phyloP scores from a whole-genome alignment of 441 rosid species.

The Populus hybrid region DNA sequence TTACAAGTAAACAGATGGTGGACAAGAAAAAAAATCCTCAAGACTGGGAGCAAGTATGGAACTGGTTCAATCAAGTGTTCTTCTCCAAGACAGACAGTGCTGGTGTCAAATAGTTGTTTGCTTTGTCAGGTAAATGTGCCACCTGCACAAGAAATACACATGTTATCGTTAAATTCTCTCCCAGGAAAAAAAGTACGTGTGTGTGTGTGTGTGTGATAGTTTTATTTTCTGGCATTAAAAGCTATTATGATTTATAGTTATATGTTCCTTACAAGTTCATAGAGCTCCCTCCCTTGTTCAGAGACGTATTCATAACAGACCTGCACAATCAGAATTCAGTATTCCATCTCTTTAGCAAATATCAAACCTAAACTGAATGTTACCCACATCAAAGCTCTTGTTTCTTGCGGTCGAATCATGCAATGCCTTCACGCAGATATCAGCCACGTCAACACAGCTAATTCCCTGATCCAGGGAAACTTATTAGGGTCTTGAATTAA shows the following conservation, averaged over 20 bases:
- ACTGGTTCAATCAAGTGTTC: slow-evolving; percentile 49
- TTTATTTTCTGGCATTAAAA: background rate
- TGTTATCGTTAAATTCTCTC: slow-evolving; percentile 1
- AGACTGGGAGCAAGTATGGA: too few species aligned
- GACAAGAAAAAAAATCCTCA: background rate
- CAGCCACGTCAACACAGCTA: slow-evolving; percentile 95
- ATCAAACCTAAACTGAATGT: background rate
- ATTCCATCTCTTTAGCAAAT: background rate
- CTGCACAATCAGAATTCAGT: slow-evolving; percentile 34
- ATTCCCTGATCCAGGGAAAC: slow-evolving; percentile 47
- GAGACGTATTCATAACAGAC: slow-evolving; percentile 89
- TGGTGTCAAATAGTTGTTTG: slow-evolving; percentile 93
- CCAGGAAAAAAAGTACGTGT: background rate
- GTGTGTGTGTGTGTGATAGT: background rate
- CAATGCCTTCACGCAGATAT: slow-evolving; percentile 90
- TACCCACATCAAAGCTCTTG: slow-evolving; percentile 93
- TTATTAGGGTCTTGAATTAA: background rate
- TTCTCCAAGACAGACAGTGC: slow-evolving; percentile 85
- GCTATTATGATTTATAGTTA: background rate
- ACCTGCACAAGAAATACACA: slow-evolving; percentile 38
- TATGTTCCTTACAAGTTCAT: slow-evolving; percentile 66
- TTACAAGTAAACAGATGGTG: background rate
- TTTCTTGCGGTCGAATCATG: slow-evolving; percentile 95
- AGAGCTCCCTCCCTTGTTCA: slow-evolving; percentile 90
- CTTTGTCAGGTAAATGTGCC: slow-evolving; percentile 97